These are phyloP conservation scores for Linaria vulgaris DNA, from an alignment of 257 asterid genomes.

Conservation along the genomic window DNA sequence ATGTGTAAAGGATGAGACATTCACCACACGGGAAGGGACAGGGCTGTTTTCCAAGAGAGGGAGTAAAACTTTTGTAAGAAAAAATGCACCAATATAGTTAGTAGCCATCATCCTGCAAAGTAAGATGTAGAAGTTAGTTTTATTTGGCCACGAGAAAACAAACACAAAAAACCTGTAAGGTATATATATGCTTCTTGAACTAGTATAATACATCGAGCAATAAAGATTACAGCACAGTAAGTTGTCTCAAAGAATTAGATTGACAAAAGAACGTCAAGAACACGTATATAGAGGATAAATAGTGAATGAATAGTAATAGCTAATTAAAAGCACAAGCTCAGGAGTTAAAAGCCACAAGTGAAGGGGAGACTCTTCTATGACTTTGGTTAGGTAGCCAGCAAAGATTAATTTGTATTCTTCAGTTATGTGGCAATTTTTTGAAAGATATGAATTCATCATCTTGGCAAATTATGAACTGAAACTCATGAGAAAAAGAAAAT, in stretches of 20 bases:
- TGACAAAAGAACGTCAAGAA: background rate
- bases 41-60: slow-evolving; percentile 78
- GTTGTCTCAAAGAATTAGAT: background rate
- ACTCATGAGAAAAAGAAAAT: slow-evolving; percentile 1
- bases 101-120: slow-evolving; percentile 84
- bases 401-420: background rate
- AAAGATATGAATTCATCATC: background rate
- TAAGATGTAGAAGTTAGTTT: slow-evolving; percentile 13
- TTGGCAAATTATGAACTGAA: background rate
- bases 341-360: background rate
- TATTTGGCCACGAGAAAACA: background rate
- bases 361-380: background rate
- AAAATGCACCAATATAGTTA: slow-evolving; percentile 82
- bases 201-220: background rate
- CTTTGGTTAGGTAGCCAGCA: background rate
- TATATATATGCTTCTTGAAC: background rate
- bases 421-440: background rate
- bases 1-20: slow-evolving; percentile 89
- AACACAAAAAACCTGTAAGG: background rate
- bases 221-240: background rate
- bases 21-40: slow-evolving; percentile 77
- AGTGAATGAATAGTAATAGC: background rate
- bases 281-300: background rate
- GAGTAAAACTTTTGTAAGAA: slow-evolving; percentile 67
- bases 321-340: background rate